phyloP scores from a whole-genome alignment of 306 rosid genomes.

The Inga laurina region DNA sequence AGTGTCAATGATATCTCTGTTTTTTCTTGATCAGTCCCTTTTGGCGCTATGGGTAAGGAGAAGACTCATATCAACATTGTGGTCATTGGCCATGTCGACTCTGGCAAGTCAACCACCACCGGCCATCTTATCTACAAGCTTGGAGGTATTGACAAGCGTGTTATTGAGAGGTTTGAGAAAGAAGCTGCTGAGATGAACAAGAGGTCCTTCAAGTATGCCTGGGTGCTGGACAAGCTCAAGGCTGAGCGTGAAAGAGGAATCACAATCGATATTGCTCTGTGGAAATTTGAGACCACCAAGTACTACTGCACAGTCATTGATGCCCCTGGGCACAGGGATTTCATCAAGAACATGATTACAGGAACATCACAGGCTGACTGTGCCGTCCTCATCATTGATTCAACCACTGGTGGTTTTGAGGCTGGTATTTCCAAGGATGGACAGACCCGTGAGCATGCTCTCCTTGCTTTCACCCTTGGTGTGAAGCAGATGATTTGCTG shows the following conservation, averaged over 20 bases:
- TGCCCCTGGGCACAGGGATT: constrained; percentile 94
- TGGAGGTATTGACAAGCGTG: constrained; percentile 98
- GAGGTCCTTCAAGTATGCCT: constrained; percentile 93
- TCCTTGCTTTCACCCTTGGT: constrained; percentile 93
- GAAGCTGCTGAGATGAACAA: constrained; percentile 99
- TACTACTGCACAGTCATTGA: constrained; percentile 95
- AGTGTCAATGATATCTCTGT: too few species aligned
- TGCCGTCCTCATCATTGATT: constrained; percentile 88
- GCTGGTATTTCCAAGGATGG: constrained; percentile 98
- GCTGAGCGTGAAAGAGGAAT: constrained; percentile 98
- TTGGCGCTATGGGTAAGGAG: constrained; percentile 69
- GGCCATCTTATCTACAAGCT: constrained; percentile 94
- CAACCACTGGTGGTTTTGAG: constrained; percentile 93
- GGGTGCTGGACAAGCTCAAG: constrained; percentile 97
- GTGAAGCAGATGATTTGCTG: constrained; percentile 95
- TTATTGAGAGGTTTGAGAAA: constrained; percentile 87
- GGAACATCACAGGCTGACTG: constrained; percentile 97
- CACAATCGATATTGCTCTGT: constrained; percentile 84
- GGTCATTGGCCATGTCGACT: constrained; percentile 95
- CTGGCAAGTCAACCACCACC: constrained; percentile 90
- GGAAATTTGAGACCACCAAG: constrained; percentile 92
- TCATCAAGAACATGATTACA: constrained; percentile 91
- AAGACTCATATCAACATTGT: constrained; percentile 88
- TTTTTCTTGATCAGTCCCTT: constrained; percentile 5
- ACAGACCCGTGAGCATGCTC: constrained; percentile 95